A percentile compares a stretch with the other conserved stretches of the same genome.
Conservation (phyloP, 106 monocot species). For the Dioscorea dumetorum region DNA sequence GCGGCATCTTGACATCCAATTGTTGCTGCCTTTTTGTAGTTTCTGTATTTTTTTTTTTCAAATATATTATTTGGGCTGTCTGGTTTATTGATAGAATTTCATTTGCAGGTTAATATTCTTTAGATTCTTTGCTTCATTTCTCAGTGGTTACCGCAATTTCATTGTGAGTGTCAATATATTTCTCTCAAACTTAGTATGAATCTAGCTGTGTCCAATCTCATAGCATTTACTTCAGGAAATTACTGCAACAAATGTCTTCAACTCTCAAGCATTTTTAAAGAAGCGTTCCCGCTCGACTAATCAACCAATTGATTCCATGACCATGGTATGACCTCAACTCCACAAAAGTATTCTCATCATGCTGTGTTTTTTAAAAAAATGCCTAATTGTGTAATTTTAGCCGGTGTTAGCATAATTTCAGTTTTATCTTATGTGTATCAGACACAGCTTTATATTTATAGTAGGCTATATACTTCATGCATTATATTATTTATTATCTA, state of each 20-base stretch:
- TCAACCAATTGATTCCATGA: slow-evolving; percentile 75
- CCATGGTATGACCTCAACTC: slow-evolving; percentile 49
- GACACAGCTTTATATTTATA: too few relatives aligned
- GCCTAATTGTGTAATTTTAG: too few relatives aligned
- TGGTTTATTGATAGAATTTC: not conserved
- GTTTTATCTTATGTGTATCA: too few relatives aligned
- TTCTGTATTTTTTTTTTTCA: too few relatives aligned
- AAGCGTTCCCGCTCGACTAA: slow-evolving; percentile 85
- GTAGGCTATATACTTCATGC: too few relatives aligned
- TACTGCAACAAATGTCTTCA: slow-evolving; percentile 63
- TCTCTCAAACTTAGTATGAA: not conserved
- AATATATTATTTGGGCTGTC: too few relatives aligned
- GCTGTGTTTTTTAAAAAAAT: too few relatives aligned
- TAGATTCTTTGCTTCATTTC: slow-evolving; percentile 76
- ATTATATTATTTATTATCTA: too few relatives aligned
- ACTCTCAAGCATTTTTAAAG: slow-evolving; percentile 95
- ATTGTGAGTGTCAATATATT: slow-evolving; percentile 52
- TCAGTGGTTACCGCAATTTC: slow-evolving; percentile 99
- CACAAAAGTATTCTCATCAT: too few relatives aligned
- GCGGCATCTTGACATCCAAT: too few relatives aligned
- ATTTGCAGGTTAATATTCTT: slow-evolving; percentile 88
- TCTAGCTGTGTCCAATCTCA: not conserved
- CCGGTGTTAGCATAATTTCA: too few relatives aligned
- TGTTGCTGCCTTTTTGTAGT: too few relatives aligned
- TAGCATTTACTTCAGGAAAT: slow-evolving; percentile 46